Conservation (phyloP, 2,329 filamentous ascomycete species). For the Aspergillus pseudoterreus region DNA sequence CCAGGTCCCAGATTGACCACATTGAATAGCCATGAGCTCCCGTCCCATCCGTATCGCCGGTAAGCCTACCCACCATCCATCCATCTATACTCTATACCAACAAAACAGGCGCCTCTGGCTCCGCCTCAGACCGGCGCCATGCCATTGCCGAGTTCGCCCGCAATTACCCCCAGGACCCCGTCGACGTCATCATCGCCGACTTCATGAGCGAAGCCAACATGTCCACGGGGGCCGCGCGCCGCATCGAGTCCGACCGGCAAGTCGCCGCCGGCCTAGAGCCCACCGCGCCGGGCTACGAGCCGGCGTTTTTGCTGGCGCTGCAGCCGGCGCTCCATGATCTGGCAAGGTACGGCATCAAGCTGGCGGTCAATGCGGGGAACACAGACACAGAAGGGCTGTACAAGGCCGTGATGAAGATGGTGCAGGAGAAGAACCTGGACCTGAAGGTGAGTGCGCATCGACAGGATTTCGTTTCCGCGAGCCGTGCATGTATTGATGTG, state of each 20-base stretch:
- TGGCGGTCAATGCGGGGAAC: conserved; percentile 45
- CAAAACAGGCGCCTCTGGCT: conserved; percentile 41
- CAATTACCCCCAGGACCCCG: conserved; percentile 40
- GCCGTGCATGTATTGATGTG: no score
- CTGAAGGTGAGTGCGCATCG: conserved; percentile 28
- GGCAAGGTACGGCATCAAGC: conserved; percentile 39
- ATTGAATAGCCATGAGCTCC: conserved; percentile 12
- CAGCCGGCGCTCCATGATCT: conserved; percentile 39
- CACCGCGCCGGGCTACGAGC: conserved; percentile 46
- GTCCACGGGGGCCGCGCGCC: conserved; percentile 36
- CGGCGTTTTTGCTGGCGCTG: conserved; percentile 50
- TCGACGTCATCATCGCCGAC: conserved; percentile 47
- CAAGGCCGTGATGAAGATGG: conserved; percentile 34
- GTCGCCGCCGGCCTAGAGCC: not conserved
- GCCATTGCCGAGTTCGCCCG: conserved; percentile 42
- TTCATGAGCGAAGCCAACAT: conserved; percentile 54
- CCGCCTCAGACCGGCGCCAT: conserved; percentile 44
- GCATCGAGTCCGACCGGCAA: conserved; percentile 32
- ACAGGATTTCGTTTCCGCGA: not conserved
- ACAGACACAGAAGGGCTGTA: conserved; percentile 41
- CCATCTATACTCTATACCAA: not conserved
- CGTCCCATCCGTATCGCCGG: conserved; percentile 28
- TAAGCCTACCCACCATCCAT: conserved; percentile 4
- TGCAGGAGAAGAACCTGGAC: conserved; percentile 36
- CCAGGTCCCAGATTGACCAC: not conserved